A percentile compares a stretch with the other conserved stretches of the same genome.
Evolutionary conservation across 2,329 filamentous ascomycete genomes (phyloP).

Genomic region (Colletotrichum sp.): DNA sequence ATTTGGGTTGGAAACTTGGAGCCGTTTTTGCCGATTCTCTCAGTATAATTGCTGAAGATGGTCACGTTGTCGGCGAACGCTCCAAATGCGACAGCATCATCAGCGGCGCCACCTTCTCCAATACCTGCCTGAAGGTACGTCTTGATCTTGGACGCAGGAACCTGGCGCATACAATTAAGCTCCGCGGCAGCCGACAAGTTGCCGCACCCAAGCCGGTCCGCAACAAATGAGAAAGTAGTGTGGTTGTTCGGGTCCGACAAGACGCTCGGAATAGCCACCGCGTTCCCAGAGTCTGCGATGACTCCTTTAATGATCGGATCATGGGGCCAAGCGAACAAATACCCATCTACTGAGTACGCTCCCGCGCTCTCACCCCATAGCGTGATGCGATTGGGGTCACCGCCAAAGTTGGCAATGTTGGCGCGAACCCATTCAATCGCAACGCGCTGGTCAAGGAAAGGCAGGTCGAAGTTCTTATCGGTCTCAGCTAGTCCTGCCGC

Average conservation of each 20-base stretch:
- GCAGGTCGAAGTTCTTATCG: background rate
- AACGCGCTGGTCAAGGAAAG: slow-evolving; percentile 51
- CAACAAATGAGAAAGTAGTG: background rate
- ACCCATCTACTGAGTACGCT: slow-evolving; percentile 31
- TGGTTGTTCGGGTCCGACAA: background rate
- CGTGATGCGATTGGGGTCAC: slow-evolving; percentile 42
- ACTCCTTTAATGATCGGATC: background rate
- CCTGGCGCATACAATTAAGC: background rate
- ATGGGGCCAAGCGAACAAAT: background rate
- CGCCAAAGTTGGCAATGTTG: slow-evolving; percentile 53
- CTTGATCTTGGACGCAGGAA: background rate
- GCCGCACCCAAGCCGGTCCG: background rate
- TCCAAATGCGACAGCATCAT: background rate
- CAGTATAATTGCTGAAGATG: background rate
- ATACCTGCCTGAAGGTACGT: background rate
- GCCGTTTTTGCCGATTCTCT: background rate
- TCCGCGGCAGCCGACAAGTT: background rate
- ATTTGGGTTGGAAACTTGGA: background rate
- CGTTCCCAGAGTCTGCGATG: background rate
- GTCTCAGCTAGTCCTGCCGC: background rate
- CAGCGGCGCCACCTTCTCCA: background rate
- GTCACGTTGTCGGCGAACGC: background rate
- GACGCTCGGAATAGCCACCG: background rate
- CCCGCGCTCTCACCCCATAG: slow-evolving; percentile 50
- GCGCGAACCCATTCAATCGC: slow-evolving; percentile 54